Evolutionary conservation across 2,329 filamentous ascomycete species (phyloP).

Genomic region (Bisporella sp.): DNA sequence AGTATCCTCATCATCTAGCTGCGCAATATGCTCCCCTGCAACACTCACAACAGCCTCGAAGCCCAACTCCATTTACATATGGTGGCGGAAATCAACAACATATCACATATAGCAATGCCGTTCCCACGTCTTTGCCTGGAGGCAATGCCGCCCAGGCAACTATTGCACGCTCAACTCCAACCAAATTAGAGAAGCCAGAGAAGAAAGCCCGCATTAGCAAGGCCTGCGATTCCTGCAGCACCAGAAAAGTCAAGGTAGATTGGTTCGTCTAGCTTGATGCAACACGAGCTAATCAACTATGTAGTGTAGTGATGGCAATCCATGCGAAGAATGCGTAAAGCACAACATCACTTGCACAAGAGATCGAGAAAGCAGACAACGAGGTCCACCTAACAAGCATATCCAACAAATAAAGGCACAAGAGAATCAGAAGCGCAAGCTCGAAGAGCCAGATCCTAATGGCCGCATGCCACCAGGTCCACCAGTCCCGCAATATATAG

Average conservation of each 20-base stretch:
- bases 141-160: constrained; percentile 5
- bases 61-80: too few relatives aligned
- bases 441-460: constrained; percentile 23
- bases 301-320: constrained; percentile 61
- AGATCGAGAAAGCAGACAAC: constrained; percentile 52
- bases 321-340: constrained; percentile 56
- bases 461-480: constrained; percentile 6
- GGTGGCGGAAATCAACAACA: too few relatives aligned
- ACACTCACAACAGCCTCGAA: too few relatives aligned
- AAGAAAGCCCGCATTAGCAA: constrained; percentile 36
- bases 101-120: neutral
- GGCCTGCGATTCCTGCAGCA: constrained; percentile 46
- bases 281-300: neutral
- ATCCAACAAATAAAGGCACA: constrained; percentile 54
- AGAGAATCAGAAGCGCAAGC: constrained; percentile 35
- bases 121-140: neutral
- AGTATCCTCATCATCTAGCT: too few relatives aligned
- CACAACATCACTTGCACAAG: constrained; percentile 64
- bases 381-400: constrained; percentile 60
- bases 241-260: constrained; percentile 44
- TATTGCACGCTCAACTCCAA: too few relatives aligned
- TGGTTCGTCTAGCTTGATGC: neutral
- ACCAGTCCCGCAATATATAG: constrained; percentile 23
- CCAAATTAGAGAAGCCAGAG: constrained; percentile 9
- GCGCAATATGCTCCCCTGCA: too few relatives aligned